A percentile compares a stretch with the other conserved stretches of the same genome.
These are phyloP conservation scores for Neurospora sp. DNA, from an alignment of 495 filamentous ascomycete species.

Conservation along the genomic window DNA sequence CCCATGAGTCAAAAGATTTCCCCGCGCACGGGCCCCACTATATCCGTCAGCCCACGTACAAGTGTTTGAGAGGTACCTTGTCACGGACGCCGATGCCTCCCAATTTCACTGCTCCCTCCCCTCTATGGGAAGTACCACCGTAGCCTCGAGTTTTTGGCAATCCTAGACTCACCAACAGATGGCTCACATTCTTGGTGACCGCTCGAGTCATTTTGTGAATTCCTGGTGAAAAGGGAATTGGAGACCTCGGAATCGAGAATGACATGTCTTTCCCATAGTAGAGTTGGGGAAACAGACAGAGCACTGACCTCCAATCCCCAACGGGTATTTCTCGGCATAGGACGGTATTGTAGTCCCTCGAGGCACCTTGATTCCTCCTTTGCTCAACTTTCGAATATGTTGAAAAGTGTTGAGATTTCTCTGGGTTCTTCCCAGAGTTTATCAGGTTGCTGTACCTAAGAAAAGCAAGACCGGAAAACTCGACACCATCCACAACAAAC, in stretches of 20 bases:
- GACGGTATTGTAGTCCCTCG: background rate
- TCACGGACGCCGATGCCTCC: background rate
- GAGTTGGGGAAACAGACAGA: no score
- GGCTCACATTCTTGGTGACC: background rate
- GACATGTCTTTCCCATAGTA: background rate
- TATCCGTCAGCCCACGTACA: background rate
- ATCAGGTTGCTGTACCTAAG: background rate
- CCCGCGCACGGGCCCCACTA: background rate
- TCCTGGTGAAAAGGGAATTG: background rate
- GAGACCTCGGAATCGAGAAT: background rate
- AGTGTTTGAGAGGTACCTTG: background rate
- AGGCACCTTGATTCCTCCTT: background rate
- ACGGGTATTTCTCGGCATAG: background rate
- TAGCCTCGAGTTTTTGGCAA: background rate
- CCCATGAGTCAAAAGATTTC: background rate
- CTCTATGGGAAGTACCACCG: background rate
- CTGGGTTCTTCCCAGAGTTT: background rate
- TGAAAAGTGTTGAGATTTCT: background rate
- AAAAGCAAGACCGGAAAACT: background rate
- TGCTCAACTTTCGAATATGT: background rate
- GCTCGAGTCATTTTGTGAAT: background rate
- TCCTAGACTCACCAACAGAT: background rate
- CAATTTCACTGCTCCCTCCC: background rate
- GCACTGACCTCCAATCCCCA: no score
- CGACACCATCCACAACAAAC: background rate